Evolutionary conservation across 2,329 filamentous ascomycete species (phyloP).

Genomic region (Magnaporthiopsis rhizophila): DNA sequence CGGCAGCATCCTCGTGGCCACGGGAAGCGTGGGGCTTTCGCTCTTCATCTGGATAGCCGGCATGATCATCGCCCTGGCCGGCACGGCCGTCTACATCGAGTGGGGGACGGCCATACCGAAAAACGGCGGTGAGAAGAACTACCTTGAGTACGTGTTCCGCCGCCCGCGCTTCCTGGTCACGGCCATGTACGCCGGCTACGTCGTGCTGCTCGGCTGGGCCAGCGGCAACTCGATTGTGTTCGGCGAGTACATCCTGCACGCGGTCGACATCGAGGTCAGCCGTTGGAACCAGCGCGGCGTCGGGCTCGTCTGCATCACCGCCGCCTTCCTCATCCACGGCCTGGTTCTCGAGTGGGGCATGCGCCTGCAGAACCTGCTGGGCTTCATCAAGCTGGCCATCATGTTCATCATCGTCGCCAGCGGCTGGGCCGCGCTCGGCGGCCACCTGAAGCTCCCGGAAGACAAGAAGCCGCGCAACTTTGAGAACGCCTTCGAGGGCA

Average conservation of each 20-base stretch:
- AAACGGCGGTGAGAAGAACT: conserved; percentile 61
- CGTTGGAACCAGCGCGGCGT: conserved; percentile 62
- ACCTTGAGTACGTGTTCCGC: conserved; percentile 56
- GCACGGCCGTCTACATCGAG: conserved; percentile 58
- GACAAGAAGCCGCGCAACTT: conserved; percentile 55
- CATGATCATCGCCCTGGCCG: conserved; percentile 52
- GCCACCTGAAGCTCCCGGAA: conserved; percentile 43
- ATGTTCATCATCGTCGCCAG: conserved; percentile 57
- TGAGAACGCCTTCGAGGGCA: conserved; percentile 54
- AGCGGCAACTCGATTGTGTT: conserved; percentile 62
- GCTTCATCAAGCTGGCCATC: conserved; percentile 57
- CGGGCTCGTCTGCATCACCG: conserved; percentile 58
- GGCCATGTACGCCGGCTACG: conserved; percentile 52
- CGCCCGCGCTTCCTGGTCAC: conserved; percentile 54
- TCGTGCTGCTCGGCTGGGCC: conserved; percentile 57
- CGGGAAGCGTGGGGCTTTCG: conserved; percentile 53
- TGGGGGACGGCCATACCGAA: conserved; percentile 57
- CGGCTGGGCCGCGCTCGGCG: conserved; percentile 54
- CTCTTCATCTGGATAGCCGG: conserved; percentile 57
- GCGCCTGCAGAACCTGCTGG: conserved; percentile 58
- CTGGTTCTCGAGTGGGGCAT: conserved; percentile 57
- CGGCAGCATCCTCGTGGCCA: conserved; percentile 45
- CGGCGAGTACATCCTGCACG: conserved; percentile 62
- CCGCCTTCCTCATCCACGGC: conserved; percentile 58
- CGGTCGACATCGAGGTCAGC: conserved; percentile 51